Conservation (phyloP, 2,329 filamentous ascomycete species). For the Venturia asperata region DNA sequence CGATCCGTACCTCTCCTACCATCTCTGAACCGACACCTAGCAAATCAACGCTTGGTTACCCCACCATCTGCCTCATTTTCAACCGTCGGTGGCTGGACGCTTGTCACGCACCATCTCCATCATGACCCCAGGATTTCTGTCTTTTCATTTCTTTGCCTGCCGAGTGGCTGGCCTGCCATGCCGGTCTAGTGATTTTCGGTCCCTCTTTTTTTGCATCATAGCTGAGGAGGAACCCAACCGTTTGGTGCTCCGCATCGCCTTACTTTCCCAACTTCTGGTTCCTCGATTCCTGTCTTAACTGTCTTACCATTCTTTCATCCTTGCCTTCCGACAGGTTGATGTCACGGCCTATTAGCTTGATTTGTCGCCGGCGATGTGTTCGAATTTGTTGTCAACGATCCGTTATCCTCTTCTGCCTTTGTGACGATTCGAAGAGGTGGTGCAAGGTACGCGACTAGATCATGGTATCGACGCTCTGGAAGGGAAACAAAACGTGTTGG, state of each 20-base stretch:
- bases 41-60: neutral
- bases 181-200: neutral
- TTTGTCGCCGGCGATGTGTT: neutral
- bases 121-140: neutral
- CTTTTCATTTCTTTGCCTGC: neutral
- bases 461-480: neutral
- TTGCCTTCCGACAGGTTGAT: neutral
- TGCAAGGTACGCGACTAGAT: neutral
- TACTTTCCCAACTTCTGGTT: neutral
- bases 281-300: slow-evolving; percentile 1
- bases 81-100: neutral
- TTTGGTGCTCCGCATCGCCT: neutral
- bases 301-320: neutral
- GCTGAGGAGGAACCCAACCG: neutral
- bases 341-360: neutral
- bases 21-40: neutral
- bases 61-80: neutral
- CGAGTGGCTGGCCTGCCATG: neutral
- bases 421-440: neutral
- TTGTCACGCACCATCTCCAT: neutral
- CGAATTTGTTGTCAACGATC: neutral
- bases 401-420: neutral
- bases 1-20: neutral
- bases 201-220: slow-evolving; percentile 6
- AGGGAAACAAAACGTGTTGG: neutral